Evolutionary conservation across 805 yeast species (phyloP).

Genomic region (Saturnispora sanitii): DNA sequence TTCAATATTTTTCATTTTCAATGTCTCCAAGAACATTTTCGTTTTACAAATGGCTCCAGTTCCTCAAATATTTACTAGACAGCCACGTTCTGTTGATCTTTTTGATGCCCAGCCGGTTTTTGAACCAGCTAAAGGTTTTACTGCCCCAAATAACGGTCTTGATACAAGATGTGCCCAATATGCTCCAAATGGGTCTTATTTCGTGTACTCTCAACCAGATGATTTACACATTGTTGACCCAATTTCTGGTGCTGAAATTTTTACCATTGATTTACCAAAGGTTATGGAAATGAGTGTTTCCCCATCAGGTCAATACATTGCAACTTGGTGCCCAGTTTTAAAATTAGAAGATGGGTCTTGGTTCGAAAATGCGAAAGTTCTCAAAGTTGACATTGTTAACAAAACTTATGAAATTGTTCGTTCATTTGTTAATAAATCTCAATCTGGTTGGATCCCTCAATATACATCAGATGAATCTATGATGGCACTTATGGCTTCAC

Average conservation of each 20-base stretch:
- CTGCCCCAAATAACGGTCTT: conserved; percentile 17
- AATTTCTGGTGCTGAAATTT: conserved; percentile 36
- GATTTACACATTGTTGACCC: conserved; percentile 51
- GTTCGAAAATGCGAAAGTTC: conserved; percentile 72
- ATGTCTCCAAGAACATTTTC: neutral
- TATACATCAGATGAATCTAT: conserved; percentile 72
- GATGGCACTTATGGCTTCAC: conserved; percentile 44
- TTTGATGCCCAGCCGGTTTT: conserved; percentile 39
- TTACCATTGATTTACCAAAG: conserved; percentile 47
- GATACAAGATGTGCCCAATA: conserved; percentile 59
- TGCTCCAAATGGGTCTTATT: conserved; percentile 55
- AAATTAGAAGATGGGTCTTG: conserved; percentile 56
- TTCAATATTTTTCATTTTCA: neutral
- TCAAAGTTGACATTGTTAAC: conserved; percentile 36
- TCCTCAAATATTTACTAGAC: conserved; percentile 31
- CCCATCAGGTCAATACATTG: conserved; percentile 73
- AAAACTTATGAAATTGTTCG: conserved; percentile 21
- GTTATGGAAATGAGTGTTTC: conserved; percentile 79
- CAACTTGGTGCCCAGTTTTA: conserved; percentile 85
- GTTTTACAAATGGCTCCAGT: conserved; percentile 15
- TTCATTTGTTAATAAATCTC: conserved; percentile 67
- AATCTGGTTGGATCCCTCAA: conserved; percentile 89
- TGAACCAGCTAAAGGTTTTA: conserved; percentile 22
- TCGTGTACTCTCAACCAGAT: conserved; percentile 65
- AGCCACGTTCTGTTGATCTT: conserved; percentile 46